A percentile compares a stretch with the other conserved stretches of the same genome.
phyloP scores from a whole-genome alignment of 495 filamentous ascomycete genomes.

The Haplographium delicatum region DNA sequence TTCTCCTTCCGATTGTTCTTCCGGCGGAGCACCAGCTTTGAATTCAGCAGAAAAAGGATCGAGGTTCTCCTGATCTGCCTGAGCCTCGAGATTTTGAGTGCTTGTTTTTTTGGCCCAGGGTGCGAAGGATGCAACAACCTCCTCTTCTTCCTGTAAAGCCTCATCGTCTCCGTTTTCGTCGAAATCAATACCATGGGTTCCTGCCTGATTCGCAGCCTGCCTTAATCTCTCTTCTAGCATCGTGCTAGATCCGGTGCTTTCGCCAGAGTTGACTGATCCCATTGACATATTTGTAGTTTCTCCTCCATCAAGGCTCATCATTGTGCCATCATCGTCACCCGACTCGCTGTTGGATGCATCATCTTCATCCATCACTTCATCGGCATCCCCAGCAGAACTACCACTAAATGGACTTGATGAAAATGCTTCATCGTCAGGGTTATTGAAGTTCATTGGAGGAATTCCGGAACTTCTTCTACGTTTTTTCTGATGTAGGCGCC shows the following conservation, averaged over 20 bases:
- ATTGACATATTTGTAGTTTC: constrained; percentile 65
- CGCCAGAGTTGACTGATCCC: constrained; percentile 52
- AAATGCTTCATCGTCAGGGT: constrained; percentile 56
- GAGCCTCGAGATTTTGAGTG: constrained; percentile 20
- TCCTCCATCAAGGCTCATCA: constrained; percentile 64
- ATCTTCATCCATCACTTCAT: constrained; percentile 47
- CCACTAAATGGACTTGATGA: constrained; percentile 79
- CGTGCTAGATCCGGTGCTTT: constrained; percentile 58
- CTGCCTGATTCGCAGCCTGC: constrained; percentile 68
- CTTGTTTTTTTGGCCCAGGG: constrained; percentile 55
- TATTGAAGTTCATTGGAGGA: constrained; percentile 54
- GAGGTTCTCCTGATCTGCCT: constrained; percentile 58
- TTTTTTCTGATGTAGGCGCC: constrained; percentile 61
- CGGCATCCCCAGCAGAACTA: constrained; percentile 58
- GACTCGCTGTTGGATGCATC: constrained; percentile 49
- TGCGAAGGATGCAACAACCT: constrained; percentile 70
- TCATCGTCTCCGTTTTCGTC: constrained; percentile 50
- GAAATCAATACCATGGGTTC: constrained; percentile 54
- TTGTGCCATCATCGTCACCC: constrained; percentile 66
- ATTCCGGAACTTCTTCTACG: constrained; percentile 61
- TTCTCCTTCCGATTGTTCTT: constrained; percentile 37
- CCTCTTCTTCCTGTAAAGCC: constrained; percentile 74
- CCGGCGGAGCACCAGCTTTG: constrained; percentile 21
- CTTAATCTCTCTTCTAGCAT: constrained; percentile 72
- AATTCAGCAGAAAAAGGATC: constrained; percentile 41